Evolutionary conservation across 108 stramenopile species (phyloP).

Genomic region (Schizochytrium sp.): DNA sequence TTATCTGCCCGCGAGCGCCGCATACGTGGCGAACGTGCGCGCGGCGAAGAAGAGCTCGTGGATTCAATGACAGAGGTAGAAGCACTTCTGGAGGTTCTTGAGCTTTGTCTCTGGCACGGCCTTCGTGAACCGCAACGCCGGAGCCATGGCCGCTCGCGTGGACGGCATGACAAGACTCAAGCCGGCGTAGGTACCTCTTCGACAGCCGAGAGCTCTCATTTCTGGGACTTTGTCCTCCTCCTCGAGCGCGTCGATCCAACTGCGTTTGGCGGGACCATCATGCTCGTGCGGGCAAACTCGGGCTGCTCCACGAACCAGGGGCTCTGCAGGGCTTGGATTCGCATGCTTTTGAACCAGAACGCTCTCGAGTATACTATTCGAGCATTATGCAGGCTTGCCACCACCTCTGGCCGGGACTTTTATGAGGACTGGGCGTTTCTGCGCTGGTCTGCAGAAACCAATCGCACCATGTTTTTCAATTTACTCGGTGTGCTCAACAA

Average conservation of each 20-base stretch:
- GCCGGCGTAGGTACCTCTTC: neutral
- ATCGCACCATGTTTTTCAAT: neutral
- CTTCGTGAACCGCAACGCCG: neutral
- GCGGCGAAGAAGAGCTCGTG: neutral
- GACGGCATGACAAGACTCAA: neutral
- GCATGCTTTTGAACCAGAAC: neutral
- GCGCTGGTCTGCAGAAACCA: neutral
- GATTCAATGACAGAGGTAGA: neutral
- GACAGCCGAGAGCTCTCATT: neutral
- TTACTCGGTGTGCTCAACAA: neutral
- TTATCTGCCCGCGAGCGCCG: neutral
- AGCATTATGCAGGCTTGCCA: neutral
- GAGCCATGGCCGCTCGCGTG: neutral
- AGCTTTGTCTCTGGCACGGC: neutral
- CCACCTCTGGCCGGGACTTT: neutral
- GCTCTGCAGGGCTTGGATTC: neutral
- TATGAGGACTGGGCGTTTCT: neutral
- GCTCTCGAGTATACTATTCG: neutral
- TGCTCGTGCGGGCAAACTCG: neutral
- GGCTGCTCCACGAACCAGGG: neutral
- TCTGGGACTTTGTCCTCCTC: neutral
- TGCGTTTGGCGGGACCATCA: neutral
- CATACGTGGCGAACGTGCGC: neutral
- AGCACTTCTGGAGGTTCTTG: neutral
- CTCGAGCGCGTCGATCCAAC: neutral